Base-by-base conservation (phyloP, 2,329 filamentous ascomycete species). In the Botrytis squamosa region DNA sequence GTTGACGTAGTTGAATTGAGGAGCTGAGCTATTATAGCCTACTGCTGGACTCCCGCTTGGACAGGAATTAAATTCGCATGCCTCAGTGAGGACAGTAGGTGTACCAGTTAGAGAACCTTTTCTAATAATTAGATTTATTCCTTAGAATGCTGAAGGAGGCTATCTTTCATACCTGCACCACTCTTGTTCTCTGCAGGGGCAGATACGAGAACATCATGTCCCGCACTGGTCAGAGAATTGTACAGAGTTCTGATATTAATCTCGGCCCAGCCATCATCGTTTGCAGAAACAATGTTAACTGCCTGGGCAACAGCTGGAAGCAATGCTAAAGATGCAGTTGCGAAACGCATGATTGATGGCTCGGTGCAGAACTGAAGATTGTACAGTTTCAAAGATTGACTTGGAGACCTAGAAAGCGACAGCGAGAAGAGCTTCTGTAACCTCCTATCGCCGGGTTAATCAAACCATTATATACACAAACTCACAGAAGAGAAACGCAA, bases 1-100 rank as follows among this genome's bases (percentile, higher is more conserved):
- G 52, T 69, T 69, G 66, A 69, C 66, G 6, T 69, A 69, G 66
- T 69, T 69, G 38, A 69, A 69, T 20, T 69, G 66, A 69, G n/a
- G 49, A 22, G 52, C 49, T 25, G 66, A 69, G 66, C 36, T 42
- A 42, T 69, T 69, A 20, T 42, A 57, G 55, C 66, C 66, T 9
- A 69, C 66, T 3, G 49, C 66, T 22, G 66, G 66, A 69, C 66
- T 69, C 16, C 66, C 66, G 42, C 66, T 69, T 44, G 66, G 66
- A 12, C 66, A 69, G 29, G 66, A 69, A 57, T 69, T 33, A 38
- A 33, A 69, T 44, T 69, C 66, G 49, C 66, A 69, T 40, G 66
- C 36, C 18, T 33, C 25, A 6, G 10, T 42, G 12, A 69, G 66
- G 29, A 20, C 20, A 38, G 66, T 42, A 22, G 66, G 49, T 14